Evolutionary conservation across 108 stramenopile species (phyloP).

Genomic region (Fistulifera solaris): DNA sequence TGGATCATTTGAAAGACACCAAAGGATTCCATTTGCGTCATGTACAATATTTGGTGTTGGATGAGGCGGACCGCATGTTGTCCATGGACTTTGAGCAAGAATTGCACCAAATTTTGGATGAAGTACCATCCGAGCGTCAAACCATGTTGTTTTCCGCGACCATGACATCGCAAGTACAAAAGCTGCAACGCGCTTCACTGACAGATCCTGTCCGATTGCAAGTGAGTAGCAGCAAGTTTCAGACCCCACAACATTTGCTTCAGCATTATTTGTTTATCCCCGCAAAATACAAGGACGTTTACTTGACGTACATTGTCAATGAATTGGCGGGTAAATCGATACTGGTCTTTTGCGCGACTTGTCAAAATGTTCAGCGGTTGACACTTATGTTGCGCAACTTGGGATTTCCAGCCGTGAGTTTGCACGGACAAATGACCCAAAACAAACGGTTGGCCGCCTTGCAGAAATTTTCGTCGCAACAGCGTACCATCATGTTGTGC

Average conservation of each 20-base stretch:
- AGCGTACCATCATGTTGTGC: conserved; percentile 81
- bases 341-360: conserved; percentile 96
- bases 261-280: conserved; percentile 98
- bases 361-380: conserved; percentile 91
- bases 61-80: conserved; percentile 99
- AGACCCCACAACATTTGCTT: conserved; percentile 89
- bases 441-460: conserved; percentile 96
- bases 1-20: conserved; percentile 98
- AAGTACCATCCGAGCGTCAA: conserved; percentile 76
- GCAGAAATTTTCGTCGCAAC: conserved; percentile 86
- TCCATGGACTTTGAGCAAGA: conserved; percentile 87
- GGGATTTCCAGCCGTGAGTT: conserved; percentile 92
- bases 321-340: conserved; percentile 94
- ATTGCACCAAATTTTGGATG: conserved; percentile 85
- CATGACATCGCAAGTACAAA: conserved; percentile 97
- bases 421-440: conserved; percentile 98
- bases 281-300: conserved; percentile 99
- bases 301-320: conserved; percentile 94
- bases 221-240: conserved; percentile 85
- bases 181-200: conserved; percentile 93
- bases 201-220: conserved; percentile 86
- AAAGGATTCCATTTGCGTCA: conserved; percentile 93
- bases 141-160: conserved; percentile 98
- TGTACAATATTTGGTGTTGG: conserved; percentile 89
- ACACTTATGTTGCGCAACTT: conserved; percentile 94